Conservation (phyloP, 2,329 filamentous ascomycete species). For the Lachnellula occidentalis region DNA sequence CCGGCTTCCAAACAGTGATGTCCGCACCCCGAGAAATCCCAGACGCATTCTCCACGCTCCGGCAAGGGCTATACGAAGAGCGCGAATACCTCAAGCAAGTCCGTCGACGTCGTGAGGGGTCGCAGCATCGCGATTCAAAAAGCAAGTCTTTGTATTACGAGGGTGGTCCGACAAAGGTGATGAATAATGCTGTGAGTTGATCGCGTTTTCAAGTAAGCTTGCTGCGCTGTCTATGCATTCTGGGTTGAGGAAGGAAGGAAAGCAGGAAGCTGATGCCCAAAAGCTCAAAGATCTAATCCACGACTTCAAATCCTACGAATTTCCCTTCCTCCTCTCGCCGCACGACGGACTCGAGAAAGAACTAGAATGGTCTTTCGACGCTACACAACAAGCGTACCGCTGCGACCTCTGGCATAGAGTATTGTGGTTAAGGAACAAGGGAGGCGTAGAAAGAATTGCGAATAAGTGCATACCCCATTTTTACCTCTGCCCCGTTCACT, state of each 20-base stretch:
- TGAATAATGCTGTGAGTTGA: slow-evolving; percentile 13
- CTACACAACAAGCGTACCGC: slow-evolving; percentile 20
- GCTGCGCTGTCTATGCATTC: too few relatives aligned
- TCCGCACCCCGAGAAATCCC: slow-evolving; percentile 14
- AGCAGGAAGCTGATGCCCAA: too few relatives aligned
- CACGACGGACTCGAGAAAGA: slow-evolving; percentile 22
- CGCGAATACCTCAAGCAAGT: slow-evolving; percentile 21
- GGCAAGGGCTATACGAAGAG: slow-evolving; percentile 24
- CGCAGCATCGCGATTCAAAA: neutral
- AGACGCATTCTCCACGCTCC: slow-evolving; percentile 17
- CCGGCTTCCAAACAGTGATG: slow-evolving; percentile 16
- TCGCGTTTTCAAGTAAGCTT: too few relatives aligned
- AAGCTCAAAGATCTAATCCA: slow-evolving; percentile 21
- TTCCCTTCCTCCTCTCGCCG: slow-evolving; percentile 11
- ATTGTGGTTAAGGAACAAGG: slow-evolving; percentile 19
- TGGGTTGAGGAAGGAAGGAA: too few relatives aligned
- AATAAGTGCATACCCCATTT: neutral
- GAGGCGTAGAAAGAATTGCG: slow-evolving; percentile 14
- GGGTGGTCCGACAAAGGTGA: slow-evolving; percentile 18
- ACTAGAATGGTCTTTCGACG: slow-evolving; percentile 25
- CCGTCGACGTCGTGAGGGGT: slow-evolving; percentile 4
- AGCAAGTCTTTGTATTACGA: slow-evolving; percentile 15
- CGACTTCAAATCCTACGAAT: slow-evolving; percentile 20
- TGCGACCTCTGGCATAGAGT: slow-evolving; percentile 17
- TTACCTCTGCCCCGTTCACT: too few relatives aligned